Percentiles rank a stretch among this genome's conserved stretches.
Evolutionary conservation across 768 basidiomycete species (phyloP).

Genomic region (Brasilioporus rufonigricans): DNA sequence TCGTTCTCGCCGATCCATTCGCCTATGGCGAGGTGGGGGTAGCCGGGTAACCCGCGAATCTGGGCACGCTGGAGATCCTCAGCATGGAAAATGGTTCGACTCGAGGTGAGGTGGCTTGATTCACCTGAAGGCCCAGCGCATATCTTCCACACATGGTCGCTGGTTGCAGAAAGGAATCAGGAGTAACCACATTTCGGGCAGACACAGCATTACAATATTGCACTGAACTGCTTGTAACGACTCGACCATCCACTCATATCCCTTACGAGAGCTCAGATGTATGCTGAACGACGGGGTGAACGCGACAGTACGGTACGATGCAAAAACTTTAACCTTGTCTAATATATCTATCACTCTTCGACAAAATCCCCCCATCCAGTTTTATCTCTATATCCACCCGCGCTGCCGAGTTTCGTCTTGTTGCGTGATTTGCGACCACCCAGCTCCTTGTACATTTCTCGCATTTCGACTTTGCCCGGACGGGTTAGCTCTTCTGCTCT

Average conservation of each 20-base stretch:
- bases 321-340: not conserved
- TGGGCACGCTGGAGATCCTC: slow-evolving; percentile 23
- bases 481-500: slow-evolving; percentile 49
- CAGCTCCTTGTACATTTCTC: slow-evolving; percentile 77
- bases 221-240: no score
- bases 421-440: slow-evolving; percentile 77
- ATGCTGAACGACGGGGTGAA: no score
- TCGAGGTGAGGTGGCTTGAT: not conserved
- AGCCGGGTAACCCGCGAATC: slow-evolving; percentile 38
- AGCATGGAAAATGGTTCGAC: not conserved
- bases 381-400: slow-evolving; percentile 64
- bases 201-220: no score
- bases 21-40: slow-evolving; percentile 41
- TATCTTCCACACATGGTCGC: slow-evolving; percentile 64
- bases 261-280: no score
- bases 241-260: no score
- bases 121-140: slow-evolving; percentile 49
- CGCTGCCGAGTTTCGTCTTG: slow-evolving; percentile 73
- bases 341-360: slow-evolving; percentile 20
- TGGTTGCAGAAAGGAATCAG: no score
- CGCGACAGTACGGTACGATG: no score
- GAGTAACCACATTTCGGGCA: no score
- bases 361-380: slow-evolving; percentile 65
- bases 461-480: slow-evolving; percentile 82
- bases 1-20: slow-evolving; percentile 62